These are phyloP conservation scores for Naematelia encephala DNA, from an alignment of 768 basidiomycete genomes.

Conservation along the genomic window DNA sequence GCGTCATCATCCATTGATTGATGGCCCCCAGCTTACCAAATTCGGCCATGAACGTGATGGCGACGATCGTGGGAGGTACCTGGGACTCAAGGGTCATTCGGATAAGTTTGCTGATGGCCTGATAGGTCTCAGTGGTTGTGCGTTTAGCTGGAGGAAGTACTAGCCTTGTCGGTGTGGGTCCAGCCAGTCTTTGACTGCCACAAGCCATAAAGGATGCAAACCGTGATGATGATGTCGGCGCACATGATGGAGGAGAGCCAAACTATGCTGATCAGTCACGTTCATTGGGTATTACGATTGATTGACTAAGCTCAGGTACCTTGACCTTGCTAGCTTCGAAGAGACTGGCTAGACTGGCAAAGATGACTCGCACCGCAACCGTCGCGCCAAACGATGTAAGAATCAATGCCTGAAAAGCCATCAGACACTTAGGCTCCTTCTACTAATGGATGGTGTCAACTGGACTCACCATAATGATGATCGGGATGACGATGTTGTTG, in stretches of 20 bases:
- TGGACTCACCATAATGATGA: constrained; percentile 10
- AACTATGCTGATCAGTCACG: constrained; percentile 4
- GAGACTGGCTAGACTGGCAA: constrained; percentile 12
- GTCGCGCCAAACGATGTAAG: constrained; percentile 15
- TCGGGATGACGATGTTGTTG: constrained; percentile 11
- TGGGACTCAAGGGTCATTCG: constrained; percentile 30
- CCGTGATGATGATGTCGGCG: constrained; percentile 33
- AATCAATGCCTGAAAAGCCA: constrained; percentile 6
- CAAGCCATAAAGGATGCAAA: constrained; percentile 23
- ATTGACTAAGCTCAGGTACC: constrained; percentile 10
- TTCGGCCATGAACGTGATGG: constrained; percentile 25
- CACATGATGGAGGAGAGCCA: constrained; percentile 26
- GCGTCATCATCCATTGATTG: not conserved
- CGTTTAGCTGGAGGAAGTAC: not conserved
- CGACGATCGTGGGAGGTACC: constrained; percentile 27
- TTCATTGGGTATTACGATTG: not conserved
- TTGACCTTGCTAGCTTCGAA: constrained; percentile 16
- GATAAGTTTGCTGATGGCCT: constrained; percentile 20
- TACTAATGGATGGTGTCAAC: not conserved
- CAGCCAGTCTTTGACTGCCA: constrained; percentile 33
- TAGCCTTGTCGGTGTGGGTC: constrained; percentile 30
- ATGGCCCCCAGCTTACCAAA: constrained; percentile 18
- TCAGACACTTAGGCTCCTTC: too few species aligned
- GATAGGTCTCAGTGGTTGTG: too few species aligned
- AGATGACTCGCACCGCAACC: constrained; percentile 21